Evolutionary conservation across 192 early-diverging fungal species (phyloP), one percentile per base, ranked within the genome.

Genomic region (Mycoemilia scoparia): DNA sequence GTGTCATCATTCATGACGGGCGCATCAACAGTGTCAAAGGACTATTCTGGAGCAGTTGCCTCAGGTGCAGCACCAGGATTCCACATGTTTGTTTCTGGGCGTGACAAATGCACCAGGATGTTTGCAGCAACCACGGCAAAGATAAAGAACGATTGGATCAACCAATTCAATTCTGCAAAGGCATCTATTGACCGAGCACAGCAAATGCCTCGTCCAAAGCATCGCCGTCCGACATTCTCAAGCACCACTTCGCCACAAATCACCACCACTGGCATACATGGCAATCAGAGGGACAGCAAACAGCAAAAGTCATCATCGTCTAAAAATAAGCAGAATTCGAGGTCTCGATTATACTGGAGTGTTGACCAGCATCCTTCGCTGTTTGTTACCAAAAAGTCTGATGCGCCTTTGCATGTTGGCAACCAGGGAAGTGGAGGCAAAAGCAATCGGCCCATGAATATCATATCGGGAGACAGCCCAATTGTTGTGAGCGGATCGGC

Each of bases 291-390:
- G 5, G 31, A 18, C 31, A 18, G 19, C 31, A 13, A 4, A 11
- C 41, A 11, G 30, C 41, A 24, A 10, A n/a, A 14, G 42, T 42
- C 6, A 23, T 29, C 14, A 15, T 25, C 25, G 16, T 41, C 24
- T n/a, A 38, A 34, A n/a, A n/a, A n/a, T n/a, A n/a, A 34, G 14
- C 54, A 46, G 42, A 48, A 56, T 26, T 26, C 38, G 12, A 57
- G 55, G 26, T 29, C 52, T 14, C 57, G 68, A 20, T 41, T 64
- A 18, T 70, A 55, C 52, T 70, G 68, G 68, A 59, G 68, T 29
- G 60, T 51, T 9, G 52, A 60, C 34, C 38, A 49, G 3, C 69
- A 77, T 24, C 69, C 71, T 0, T 69, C 66, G 24, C 57, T 74
- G 18, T 44, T 66, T 2, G 34, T 69, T 11, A 28, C 32, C 5